Percentiles rank a stretch among this genome's conserved stretches.
Conservation (phyloP, 306 rosid genomes). For the Vigna trinervia region DNA sequence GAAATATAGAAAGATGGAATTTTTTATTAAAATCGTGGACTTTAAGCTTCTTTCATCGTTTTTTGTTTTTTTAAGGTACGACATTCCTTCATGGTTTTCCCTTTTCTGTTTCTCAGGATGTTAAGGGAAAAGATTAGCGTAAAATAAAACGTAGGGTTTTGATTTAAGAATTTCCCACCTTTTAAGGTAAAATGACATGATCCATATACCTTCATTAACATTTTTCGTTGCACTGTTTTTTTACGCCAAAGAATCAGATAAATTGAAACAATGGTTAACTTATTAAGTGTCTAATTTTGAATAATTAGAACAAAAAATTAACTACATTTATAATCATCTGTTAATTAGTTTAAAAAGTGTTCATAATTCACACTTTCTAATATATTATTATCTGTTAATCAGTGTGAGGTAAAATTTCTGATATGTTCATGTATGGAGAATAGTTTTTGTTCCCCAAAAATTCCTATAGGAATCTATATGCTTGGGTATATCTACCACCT, state of each 20-base stretch:
- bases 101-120: not conserved
- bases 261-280: not conserved
- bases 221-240: not conserved
- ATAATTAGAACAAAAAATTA: not conserved
- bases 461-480: not conserved
- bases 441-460: not conserved
- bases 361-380: too few relatives aligned
- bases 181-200: constrained; percentile 31
- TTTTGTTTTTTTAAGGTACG: not conserved
- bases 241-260: constrained; percentile 3
- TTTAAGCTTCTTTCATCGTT: not conserved
- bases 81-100: not conserved
- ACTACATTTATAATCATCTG: too few relatives aligned
- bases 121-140: constrained; percentile 4
- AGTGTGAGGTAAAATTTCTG: not conserved
- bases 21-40: not conserved
- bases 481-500: not conserved
- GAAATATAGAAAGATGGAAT: not conserved
- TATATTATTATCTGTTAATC: too few relatives aligned
- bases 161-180: not conserved
- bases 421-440: not conserved
- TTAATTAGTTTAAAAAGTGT: too few relatives aligned
- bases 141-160: not conserved
- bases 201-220: not conserved
- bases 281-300: not conserved